Percentiles rank a stretch among this genome's conserved stretches.
These are phyloP conservation scores for Arctostaphylos glauca DNA, from an alignment of 148 eudicot genomes.

Conservation along the genomic window DNA sequence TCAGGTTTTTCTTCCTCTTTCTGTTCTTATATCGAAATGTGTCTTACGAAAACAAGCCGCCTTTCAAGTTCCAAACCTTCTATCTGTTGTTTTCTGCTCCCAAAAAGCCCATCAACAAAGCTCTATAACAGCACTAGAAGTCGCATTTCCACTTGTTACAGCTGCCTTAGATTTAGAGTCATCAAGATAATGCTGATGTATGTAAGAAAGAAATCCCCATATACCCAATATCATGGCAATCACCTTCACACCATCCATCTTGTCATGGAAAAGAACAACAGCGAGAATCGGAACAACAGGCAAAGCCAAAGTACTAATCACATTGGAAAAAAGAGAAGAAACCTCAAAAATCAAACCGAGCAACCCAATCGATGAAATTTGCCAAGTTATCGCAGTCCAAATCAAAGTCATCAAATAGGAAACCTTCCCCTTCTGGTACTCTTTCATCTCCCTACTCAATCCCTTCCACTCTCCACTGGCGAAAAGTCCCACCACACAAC, in stretches of 20 bases:
- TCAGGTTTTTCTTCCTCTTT: too few relatives aligned
- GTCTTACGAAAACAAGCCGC: too few relatives aligned
- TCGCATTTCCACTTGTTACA: not conserved
- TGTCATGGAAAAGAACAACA: constrained; percentile 46
- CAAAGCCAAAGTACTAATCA: constrained; percentile 44
- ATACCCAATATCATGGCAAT: constrained; percentile 39
- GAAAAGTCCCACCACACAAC: constrained; percentile 40
- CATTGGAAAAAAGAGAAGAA: constrained; percentile 47
- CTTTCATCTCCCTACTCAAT: constrained; percentile 33
- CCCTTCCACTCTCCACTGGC: constrained; percentile 46
- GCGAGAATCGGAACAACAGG: constrained; percentile 50
- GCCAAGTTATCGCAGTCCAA: constrained; percentile 49
- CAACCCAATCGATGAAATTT: constrained; percentile 33
- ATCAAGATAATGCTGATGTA: constrained; percentile 51
- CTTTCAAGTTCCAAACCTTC: not conserved
- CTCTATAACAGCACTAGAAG: constrained; percentile 9
- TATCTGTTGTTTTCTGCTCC: not conserved
- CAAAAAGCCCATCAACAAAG: not conserved
- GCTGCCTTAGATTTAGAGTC: constrained; percentile 7
- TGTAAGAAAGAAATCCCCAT: constrained; percentile 54
- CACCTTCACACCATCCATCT: constrained; percentile 47
- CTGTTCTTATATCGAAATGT: too few relatives aligned
- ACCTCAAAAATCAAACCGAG: constrained; percentile 45
- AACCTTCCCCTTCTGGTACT: constrained; percentile 28
- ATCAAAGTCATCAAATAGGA: constrained; percentile 44